Evolutionary conservation across 129 eudicot genomes (phyloP), one percentile per base, ranked within the genome.

Genomic region (Ambrosia trifida): DNA sequence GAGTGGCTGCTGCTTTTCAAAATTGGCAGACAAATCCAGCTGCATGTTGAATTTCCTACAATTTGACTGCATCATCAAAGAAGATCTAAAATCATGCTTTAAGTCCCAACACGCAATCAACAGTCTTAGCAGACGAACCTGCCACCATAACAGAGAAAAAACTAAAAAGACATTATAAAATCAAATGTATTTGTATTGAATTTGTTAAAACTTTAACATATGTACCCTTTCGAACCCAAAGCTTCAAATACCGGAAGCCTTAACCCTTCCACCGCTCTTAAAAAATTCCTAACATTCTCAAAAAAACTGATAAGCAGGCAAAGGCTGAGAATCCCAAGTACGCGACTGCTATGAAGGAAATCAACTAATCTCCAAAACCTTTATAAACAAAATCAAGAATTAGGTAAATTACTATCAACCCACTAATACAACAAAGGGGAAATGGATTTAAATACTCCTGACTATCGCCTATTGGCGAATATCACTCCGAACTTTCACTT

Each of bases 251-350:
- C 86, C 2, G 95, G 96, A 36, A 95, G 86, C 76, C 82, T 88
- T 73, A 90, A 63, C 72, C 70, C 85, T 81, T 84, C 85, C 0
- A 78, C 89, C 0, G 97, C 99, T 51, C 72, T 85, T 78, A 95
- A 76, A 70, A 95, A 95, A 66, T 95, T 95, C 56, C 89, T 71
- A 52, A 95, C 86, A 76, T 95, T 95, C 88, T 95, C 99, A 73
- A 95, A 95, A n/a, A 83, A 86, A 95, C 36, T 95, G 99, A 83
- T 88, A 95, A 10, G 99, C 99, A 11, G 96, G 96, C 81, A 95
- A 83, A 52, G 99, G 97, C 77, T 84, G 90, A 18, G 96, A 84
- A 83, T 95, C 97, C 99, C 99, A 90, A 3, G 64, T 66, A 11
- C 53, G 74, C 2, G 83, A 51, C 50, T 83, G 83, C 50, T 83